Evolutionary conservation across 2,329 filamentous ascomycete genomes (phyloP).

Genomic region (Fusarium pseudoanthophilum): DNA sequence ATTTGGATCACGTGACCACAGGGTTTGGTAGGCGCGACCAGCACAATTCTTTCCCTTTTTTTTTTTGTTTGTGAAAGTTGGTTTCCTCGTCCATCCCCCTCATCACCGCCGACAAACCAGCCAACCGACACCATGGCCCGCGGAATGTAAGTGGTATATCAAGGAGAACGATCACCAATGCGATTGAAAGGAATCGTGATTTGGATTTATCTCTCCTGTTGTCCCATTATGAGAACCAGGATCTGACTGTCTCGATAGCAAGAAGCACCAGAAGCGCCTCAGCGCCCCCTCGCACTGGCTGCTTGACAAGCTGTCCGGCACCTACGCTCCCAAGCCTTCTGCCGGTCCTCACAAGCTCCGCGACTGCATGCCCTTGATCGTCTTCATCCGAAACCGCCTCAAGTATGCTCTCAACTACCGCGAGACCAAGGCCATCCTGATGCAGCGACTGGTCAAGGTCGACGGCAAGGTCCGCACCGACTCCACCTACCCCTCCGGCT

Average conservation of each 20-base stretch:
- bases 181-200: constrained; percentile 8
- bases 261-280: constrained; percentile 99
- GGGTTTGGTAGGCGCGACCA: too few species aligned
- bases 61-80: constrained; percentile 25
- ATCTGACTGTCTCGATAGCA: constrained; percentile 66
- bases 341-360: constrained; percentile 98
- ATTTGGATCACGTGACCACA: too few species aligned
- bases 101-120: constrained; percentile 53
- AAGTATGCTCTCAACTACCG: constrained; percentile 99
- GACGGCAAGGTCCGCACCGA: constrained; percentile 99
- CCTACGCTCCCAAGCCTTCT: constrained; percentile 77
- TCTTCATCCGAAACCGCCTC: constrained; percentile 96
- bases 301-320: constrained; percentile 98
- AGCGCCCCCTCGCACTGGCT: constrained; percentile 99
- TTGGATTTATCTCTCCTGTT: constrained; percentile 1
- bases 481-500: constrained; percentile 94
- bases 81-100: constrained; percentile 46
- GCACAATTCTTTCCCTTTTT: too few species aligned
- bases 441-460: constrained; percentile 99
- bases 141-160: constrained; percentile 65
- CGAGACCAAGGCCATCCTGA: constrained; percentile 97
- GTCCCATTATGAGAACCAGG: constrained; percentile 10
- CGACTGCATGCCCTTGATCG: constrained; percentile 98
- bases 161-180: constrained; percentile 16
- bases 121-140: constrained; percentile 69